Conservation (phyloP, 495 filamentous ascomycete genomes). For the Aspergillus avenaceus region DNA sequence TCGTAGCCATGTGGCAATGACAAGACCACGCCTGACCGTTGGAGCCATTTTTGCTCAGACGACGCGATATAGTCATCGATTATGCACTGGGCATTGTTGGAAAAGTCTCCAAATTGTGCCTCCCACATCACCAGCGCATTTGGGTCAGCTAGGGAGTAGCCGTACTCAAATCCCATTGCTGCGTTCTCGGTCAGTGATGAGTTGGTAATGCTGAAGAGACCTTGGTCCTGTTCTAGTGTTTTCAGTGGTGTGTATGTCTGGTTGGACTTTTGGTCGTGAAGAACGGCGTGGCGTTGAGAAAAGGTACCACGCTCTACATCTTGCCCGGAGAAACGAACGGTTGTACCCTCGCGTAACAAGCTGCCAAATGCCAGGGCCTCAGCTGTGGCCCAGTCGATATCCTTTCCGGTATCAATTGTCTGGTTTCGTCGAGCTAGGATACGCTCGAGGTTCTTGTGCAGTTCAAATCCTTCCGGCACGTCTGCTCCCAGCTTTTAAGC, state of each 20-base stretch:
- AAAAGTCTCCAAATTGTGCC: constrained; percentile 98
- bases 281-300: constrained; percentile 94
- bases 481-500: constrained; percentile 70
- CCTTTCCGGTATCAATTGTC: constrained; percentile 85
- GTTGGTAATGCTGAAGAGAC: constrained; percentile 92
- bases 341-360: constrained; percentile 85
- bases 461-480: constrained; percentile 76
- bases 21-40: constrained; percentile 80
- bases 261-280: constrained; percentile 95
- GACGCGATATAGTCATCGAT: constrained; percentile 90
- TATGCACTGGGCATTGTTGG: constrained; percentile 95
- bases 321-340: constrained; percentile 94
- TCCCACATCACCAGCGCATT: constrained; percentile 99
- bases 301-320: constrained; percentile 99
- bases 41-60: constrained; percentile 87
- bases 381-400: constrained; percentile 95
- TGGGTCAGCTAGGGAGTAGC: constrained; percentile 93
- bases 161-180: constrained; percentile 94
- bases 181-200: constrained; percentile 95
- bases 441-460: constrained; percentile 94
- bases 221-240: constrained; percentile 82
- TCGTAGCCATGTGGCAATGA: constrained; percentile 87
- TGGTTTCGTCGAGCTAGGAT: constrained; percentile 88
- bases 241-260: constrained; percentile 88
- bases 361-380: constrained; percentile 95